phyloP scores from a whole-genome alignment of 2,329 filamentous ascomycete genomes.

The Ceratocystis colombiana region DNA sequence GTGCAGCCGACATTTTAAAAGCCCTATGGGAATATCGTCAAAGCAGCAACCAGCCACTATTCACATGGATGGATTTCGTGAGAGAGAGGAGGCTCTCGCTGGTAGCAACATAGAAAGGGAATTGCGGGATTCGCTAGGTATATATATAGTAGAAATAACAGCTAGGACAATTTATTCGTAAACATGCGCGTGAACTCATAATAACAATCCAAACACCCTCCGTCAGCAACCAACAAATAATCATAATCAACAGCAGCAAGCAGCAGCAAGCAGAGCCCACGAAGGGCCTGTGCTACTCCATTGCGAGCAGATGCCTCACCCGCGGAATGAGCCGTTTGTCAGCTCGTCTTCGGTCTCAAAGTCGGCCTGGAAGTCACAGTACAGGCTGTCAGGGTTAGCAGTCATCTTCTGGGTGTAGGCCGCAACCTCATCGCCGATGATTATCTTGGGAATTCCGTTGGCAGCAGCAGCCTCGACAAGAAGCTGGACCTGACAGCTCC shows the following conservation, averaged over 20 bases:
- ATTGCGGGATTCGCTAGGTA: not conserved
- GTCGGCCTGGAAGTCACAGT: slow-evolving; percentile 27
- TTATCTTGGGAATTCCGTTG: slow-evolving; percentile 30
- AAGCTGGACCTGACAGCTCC: slow-evolving; percentile 57
- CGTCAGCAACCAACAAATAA: too few species aligned
- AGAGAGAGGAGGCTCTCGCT: not conserved
- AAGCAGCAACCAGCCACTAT: not conserved
- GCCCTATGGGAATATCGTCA: slow-evolving; percentile 14
- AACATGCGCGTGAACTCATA: not conserved
- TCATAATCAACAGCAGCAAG: too few species aligned
- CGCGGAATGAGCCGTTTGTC: slow-evolving; percentile 25
- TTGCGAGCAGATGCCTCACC: not conserved
- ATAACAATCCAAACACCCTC: not conserved
- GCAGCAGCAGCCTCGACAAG: slow-evolving; percentile 50
- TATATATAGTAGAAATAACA: not conserved
- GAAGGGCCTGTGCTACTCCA: too few species aligned
- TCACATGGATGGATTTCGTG: slow-evolving; percentile 23
- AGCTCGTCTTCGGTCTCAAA: slow-evolving; percentile 26
- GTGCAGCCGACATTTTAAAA: slow-evolving; percentile 7
- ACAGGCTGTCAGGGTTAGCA: slow-evolving; percentile 26
- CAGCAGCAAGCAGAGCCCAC: too few species aligned
- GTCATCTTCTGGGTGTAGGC: slow-evolving; percentile 32
- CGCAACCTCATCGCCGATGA: slow-evolving; percentile 37
- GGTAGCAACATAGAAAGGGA: slow-evolving; percentile 8
- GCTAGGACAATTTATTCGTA: not conserved